Evolutionary conservation across 129 eudicot genomes (phyloP), one percentile per base, ranked within the genome.

Genomic region (Solidago caesia): DNA sequence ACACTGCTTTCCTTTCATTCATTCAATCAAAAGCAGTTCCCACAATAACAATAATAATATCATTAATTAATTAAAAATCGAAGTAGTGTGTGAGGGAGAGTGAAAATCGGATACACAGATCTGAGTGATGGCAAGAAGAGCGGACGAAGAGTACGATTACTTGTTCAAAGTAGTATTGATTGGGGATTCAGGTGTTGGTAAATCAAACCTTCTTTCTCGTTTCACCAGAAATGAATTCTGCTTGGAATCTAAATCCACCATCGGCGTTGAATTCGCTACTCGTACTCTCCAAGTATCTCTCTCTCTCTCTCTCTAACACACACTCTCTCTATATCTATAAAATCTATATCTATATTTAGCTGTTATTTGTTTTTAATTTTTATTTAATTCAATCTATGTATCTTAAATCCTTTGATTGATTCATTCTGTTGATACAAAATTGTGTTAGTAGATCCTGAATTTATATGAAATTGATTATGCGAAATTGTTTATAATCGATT

Each of bases 181-280:
- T 72, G 97, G 97, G 10, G 97, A 91, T 84, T 91, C 97, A 0
- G 97, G 94, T 45, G 97, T 91, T 12, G 97, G 97, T 8, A 91
- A 91, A 74, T 91, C 97, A 48, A 91, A 91, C 71, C 81, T 91
- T 47, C 93, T 91, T 72, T 91, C 97, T 44, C 78, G 97, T 73
- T 91, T 92, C 81, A 92, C 97, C 56, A 75, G 97, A 44, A 92
- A 92, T 33, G 97, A 92, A 77, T 92, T 92, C 46, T 87, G 91
- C 57, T 84, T 92, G 83, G 97, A 92, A 49, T 92, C 97, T 27
- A 92, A 92, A 87, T 92, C 97, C 83, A 92, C 97, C 13, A 92
- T 92, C 75, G 97, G 97, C 84, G 97, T 91, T 39, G 97, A 91
- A 73, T 91, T 91, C 91, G 97, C 97, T 41, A 91, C 97, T 45